Evolutionary conservation across 2,329 filamentous ascomycete species (phyloP), one percentile per base, ranked within the genome.

Genomic region (Orbilia javanica): DNA sequence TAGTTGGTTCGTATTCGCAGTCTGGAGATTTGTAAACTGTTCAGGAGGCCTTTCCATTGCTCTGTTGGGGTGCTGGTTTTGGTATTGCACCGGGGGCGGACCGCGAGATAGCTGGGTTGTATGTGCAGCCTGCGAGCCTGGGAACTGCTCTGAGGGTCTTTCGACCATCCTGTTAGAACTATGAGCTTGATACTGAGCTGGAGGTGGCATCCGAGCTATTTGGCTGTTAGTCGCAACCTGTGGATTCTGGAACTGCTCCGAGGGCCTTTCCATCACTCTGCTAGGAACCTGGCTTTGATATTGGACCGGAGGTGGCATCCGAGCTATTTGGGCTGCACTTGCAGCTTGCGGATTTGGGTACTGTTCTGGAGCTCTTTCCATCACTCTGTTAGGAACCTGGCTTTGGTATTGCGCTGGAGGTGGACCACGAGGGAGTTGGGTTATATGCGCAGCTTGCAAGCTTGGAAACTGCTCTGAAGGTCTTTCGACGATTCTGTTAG

Each of bases 21-120:
- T 71, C 31, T 44, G 69, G 8, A 66, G 20, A 10, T 29, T 39
- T 22, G 44, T 8, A 1, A 62, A 27, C 6, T 50, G 50, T n/a
- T 60, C 69, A 11, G 68, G 50, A 6, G 65, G 25, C 15, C 52
- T 36, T n/a, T 72, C 60, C 60, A 72, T 50, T 7, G 55, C 48
- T 6, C 18, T 60, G 48, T 63, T 48, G 11, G 25, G n/a, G 18
- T 60, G 10, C 1, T 4, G 46, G 7, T 27, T 13, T 44, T 44
- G 42, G 42, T 44, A 20, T 1, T 44, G n/a, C 1, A 20, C 5
- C 15, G 27, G 52, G 18, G 29, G 52, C 15, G 52, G 52, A n/a
- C 29, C 52, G n/a, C 52, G 52, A 22, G 22, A n/a, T 11, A 10
- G 6, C 8, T 52, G 48, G 22, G 6, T 52, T n/a, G n/a, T n/a